Conservation (phyloP, 805 yeast species). For the Zygoascus ofunaensis region DNA sequence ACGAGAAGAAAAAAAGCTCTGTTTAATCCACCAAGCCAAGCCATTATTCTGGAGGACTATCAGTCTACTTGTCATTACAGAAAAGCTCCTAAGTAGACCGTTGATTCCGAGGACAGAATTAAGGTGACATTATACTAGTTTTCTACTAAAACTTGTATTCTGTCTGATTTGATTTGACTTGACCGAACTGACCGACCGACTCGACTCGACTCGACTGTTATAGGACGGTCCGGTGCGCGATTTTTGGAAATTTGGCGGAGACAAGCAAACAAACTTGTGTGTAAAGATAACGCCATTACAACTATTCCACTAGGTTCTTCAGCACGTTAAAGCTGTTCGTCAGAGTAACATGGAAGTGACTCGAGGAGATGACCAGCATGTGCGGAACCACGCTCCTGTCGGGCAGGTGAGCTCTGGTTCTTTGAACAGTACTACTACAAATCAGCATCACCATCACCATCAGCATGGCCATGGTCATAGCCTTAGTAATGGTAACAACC, state of each 20-base stretch:
- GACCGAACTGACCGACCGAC: too few relatives aligned
- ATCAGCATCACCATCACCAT: too few relatives aligned
- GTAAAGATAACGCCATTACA: too few relatives aligned
- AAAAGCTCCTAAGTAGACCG: not conserved
- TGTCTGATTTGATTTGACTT: not conserved
- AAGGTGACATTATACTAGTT: not conserved
- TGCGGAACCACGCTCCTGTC: not conserved
- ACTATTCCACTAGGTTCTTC: not conserved
- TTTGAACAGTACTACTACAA: not conserved
- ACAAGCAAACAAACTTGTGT: too few relatives aligned
- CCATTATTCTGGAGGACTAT: not conserved
- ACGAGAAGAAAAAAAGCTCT: not conserved
- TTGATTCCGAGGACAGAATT: not conserved
- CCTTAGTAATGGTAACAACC: not conserved
- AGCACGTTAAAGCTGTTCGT: not conserved
- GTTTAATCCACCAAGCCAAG: not conserved
- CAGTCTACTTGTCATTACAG: not conserved
- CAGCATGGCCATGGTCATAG: not conserved
- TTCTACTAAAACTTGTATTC: too few relatives aligned
- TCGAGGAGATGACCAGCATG: conserved; percentile 7
- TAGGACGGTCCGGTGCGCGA: too few relatives aligned
- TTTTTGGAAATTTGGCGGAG: too few relatives aligned
- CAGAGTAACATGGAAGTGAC: conserved; percentile 4
- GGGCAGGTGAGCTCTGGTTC: not conserved
- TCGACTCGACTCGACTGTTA: too few relatives aligned